Evolutionary conservation across 2,329 filamentous ascomycete species (phyloP), one percentile per base, ranked within the genome.

Genomic region (Fusarium newnesense): DNA sequence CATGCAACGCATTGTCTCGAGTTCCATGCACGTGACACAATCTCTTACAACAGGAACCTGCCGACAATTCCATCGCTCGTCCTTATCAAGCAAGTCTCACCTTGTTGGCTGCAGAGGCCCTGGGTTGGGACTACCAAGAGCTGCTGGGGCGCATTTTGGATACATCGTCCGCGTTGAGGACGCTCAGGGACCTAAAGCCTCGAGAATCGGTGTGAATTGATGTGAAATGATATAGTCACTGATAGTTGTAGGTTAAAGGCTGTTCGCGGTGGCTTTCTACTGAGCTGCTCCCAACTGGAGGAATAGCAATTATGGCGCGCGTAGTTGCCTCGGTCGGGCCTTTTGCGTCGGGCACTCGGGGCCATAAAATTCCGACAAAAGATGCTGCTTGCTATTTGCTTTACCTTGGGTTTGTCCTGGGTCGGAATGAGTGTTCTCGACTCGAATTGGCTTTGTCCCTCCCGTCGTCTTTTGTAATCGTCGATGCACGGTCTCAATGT

Each of bases 401-500:
- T 50, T 67, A 49, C 54, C 44, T 61, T 63, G 26, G 62, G 62
- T 67, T 60, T 67, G 60, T 44, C 53, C 71, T 64, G 58, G 50
- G 60, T 67, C 54, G 68, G 60, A 65, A 69, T 72, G 60, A 70
- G 72, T 69, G 39, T 66, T 69, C 72, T 74, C 49, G 72, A 70
- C 64, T 72, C 46, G 72, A 74, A 72, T 74, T 69, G 72, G 68
- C 72, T 75, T 74, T 60, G 72, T 75, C 68, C 64, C 60, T 74
- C 64, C 60, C 64, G 73, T 69, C 71, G 40, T 72, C 60, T 56
- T 69, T 52, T 72, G 56, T 72, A 71, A 69, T 74, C 63, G 63
- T 72, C 56, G 59, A 73, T 74, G 71, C 71, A 74, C 71, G 67
- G 67, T 52, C 71, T 74, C 52, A 57, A 61, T 67, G 67, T 58